Base-by-base conservation (phyloP, 2,329 filamentous ascomycete species). In the Coleophoma cylindrospora region DNA sequence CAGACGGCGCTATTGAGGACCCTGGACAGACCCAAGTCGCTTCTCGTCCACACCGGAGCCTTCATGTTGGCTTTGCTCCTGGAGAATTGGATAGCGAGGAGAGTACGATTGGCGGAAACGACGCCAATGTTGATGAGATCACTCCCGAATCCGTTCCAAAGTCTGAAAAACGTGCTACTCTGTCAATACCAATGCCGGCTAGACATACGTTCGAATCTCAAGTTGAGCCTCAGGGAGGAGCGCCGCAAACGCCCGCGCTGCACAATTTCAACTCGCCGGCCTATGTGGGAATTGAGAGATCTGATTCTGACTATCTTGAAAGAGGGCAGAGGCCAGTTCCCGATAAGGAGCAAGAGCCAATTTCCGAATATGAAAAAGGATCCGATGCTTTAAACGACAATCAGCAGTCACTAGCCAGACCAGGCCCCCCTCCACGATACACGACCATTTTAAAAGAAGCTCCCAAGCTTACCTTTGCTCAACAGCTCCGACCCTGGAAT, bases 401-500 rank as follows among this genome's bases (percentile, higher is more conserved):
- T 15, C 21, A 41, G 15, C 10, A 22, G 10, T 21, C 43, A 19
- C 15, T 15, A 4, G 43, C 47, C 13, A 34, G 32, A 14, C 37
- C 47, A 17, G 38, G 43, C 17, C 14, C 21, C 44, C 53, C 50
- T 32, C 19, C 34, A 40, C 50, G 49, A 3, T 96, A 96, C 67
- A 95, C 89, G 0, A 79, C 83, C 50, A 76, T 77, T 43, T 81
- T 91, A 40, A 82, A 84, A 34, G 70, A 81, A 8, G 77, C 78
- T 19, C 86, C 90, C 0, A 75, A 80, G 5, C 82, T 86, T 57
- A 83, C 88, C 0, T 96, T 90, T 58, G 51, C 71, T 0, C 83
- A 94, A 62, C 87, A 89, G 40, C 80, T 97, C 1, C 83, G 75
- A 51, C 79, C 87, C 0, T 95, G 80, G 73, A 86, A 90, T 58